A percentile compares a stretch with the other conserved stretches of the same genome.
phyloP scores from a whole-genome alignment of 164 flowering plant genomes.

The Annona cherimola region DNA sequence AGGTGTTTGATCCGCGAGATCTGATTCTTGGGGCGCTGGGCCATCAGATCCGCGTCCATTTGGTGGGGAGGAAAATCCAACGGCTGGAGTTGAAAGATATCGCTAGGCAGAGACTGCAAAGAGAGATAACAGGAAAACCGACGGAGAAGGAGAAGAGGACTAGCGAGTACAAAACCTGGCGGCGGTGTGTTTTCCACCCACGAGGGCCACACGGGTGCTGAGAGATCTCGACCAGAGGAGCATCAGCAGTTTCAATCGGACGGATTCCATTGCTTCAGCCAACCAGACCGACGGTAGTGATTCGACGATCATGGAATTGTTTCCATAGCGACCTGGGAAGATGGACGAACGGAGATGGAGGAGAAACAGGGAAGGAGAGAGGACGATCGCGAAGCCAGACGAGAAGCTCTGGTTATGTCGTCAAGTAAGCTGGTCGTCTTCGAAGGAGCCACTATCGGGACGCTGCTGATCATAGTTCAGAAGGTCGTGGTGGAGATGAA shows the following conservation, averaged over 20 bases:
- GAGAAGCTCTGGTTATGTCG: no score
- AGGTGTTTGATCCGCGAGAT: background rate
- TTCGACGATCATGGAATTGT: background rate
- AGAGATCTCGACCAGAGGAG: slow-evolving; percentile 42
- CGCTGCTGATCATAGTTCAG: no score
- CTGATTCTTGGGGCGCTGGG: background rate
- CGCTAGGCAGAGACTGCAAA: background rate
- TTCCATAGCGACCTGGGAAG: background rate
- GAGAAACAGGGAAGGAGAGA: no score
- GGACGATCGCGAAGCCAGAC: no score
- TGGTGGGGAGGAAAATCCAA: background rate
- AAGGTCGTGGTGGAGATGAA: no score
- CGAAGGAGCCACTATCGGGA: no score
- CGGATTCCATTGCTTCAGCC: slow-evolving; percentile 46
- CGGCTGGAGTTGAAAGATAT: background rate
- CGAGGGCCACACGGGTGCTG: slow-evolving; percentile 61
- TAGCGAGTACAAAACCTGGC: slow-evolving; percentile 91
- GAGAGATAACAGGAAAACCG: background rate
- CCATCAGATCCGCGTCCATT: background rate
- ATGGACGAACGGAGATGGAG: no score
- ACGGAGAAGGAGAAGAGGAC: slow-evolving; percentile 7
- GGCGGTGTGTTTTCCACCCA: slow-evolving; percentile 98
- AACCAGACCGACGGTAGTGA: slow-evolving; percentile 7
- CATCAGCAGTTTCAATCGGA: slow-evolving; percentile 50
- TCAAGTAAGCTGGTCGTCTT: no score